Evolutionary conservation across 1,284 basidiomycete genomes (phyloP), one percentile per base, ranked within the genome.

Genomic region (Peniophora sp.): DNA sequence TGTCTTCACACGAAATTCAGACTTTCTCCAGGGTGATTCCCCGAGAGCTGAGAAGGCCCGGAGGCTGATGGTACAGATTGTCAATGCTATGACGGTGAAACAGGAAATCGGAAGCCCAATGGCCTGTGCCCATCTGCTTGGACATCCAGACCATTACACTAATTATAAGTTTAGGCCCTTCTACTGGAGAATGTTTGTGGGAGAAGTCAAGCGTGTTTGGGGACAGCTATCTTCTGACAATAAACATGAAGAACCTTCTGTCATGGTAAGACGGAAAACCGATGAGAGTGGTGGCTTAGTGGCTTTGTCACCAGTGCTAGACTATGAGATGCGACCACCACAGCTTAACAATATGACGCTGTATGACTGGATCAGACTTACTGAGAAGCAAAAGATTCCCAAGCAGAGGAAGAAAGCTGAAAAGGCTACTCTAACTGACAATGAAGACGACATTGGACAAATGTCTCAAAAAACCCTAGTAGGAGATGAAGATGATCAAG

Each of bases 61-160:
- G n/a, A n/a, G 16, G 39, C 39, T 41, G 8, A 41, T 41, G 39
- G 39, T 41, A 16, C 39, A 22, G n/a, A 41, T 41, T 8, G 39
- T 41, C 16, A 41, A 41, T 41, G 39, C 39, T 8, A 39, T 68
- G 8, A 60, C 58, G 27, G 49, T 61, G 12, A 62, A 59, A 47
- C 48, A 51, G 35, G 65, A 69, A 55, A 64, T 68, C 23, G 66
- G 67, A 16, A 55, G 57, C 2, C 67, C 67, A 2, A 64, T 67
- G 61, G 59, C 59, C 12, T 57, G 51, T 41, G 39, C 62, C 41
- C 63, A 64, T 53, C 47, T 68, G 2, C 46, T 68, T 1, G 58
- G 58, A 25, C 56, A 65, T 56, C 62, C 63, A 16, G 65, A 69
- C 52, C 64, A 67, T 32, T 69, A 69, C 48, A 64, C 62, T 0